Evolutionary conservation across 768 basidiomycete genomes (phyloP), one percentile per base, ranked within the genome.

Genomic region (Pulveroboletus frians): DNA sequence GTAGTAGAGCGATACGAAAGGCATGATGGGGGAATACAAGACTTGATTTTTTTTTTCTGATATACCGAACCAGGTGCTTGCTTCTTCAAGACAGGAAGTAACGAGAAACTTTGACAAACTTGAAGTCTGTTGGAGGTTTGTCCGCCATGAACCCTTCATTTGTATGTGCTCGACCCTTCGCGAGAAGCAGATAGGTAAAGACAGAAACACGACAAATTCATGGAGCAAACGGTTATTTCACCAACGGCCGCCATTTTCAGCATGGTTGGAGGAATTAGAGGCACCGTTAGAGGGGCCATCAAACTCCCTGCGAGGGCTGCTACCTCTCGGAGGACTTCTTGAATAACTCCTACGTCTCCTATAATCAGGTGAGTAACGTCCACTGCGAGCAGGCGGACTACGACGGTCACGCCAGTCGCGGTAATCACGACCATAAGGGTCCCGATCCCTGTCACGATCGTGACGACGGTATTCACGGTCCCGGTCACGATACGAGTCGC

Each of bases 391-490:
- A 49, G 83, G 73, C 43, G 85, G 83, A 72, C 84, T 85, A 54
- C 89, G 82, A 58, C 88, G 80, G 57, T 91, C 88, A 57, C 86
- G 80, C 83, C 86, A 88, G 59, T 89, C 85, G 54, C 81, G 72
- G 63, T 63, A 77, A 66, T 88, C 85, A 41, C 86, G 76, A 49
- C 84, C 85, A 54, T 84, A 85, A 39, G 76, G 76, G 62, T 84
- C 81, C 37, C 80, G 67, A 18, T 83, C 80, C 56, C 61, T 71
- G 38, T 80, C 76, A 34, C 71, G 66, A 46, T 71, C 73, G 51
- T 67, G 64, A 39, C 71, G 68, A 53, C 68, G 67, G 38, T 63
- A 39, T 56, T 76, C 71, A 13, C 71, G 73, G 43, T 75, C 73
- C 32, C 79, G 70, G 54, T 83, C 78, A 29, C 76, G 71, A 66